Evolutionary conservation across 345 rosid species (phyloP).

Genomic region (Excoecaria agallocha): DNA sequence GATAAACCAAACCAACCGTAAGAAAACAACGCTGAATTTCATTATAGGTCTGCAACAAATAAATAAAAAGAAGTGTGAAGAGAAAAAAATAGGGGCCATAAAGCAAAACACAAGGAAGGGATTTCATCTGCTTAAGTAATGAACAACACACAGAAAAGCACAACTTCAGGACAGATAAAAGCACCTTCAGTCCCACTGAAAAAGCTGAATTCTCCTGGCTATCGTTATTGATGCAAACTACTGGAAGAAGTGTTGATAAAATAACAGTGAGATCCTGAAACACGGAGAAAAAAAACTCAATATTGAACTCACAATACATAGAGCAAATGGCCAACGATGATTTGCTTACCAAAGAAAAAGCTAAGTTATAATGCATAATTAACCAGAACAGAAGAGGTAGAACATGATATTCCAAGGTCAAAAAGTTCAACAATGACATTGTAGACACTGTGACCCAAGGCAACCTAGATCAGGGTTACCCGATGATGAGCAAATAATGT

Average conservation of each 20-base stretch:
- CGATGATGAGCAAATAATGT: too few relatives aligned
- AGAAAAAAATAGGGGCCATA: neutral
- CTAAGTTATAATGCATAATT: neutral
- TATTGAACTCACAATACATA: slow-evolving; percentile 6
- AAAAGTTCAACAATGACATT: neutral
- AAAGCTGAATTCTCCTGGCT: slow-evolving; percentile 56
- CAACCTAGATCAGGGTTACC: too few relatives aligned
- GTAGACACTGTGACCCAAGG: too few relatives aligned
- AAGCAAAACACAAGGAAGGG: neutral
- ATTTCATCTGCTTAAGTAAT: slow-evolving; percentile 6
- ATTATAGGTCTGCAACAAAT: slow-evolving; percentile 68
- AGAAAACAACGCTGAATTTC: slow-evolving; percentile 95
- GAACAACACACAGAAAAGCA: slow-evolving; percentile 6
- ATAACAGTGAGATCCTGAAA: slow-evolving; percentile 79
- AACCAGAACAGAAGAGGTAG: slow-evolving; percentile 1
- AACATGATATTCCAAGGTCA: neutral
- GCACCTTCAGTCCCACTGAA: slow-evolving; percentile 81
- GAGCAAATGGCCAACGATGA: neutral
- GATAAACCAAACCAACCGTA: slow-evolving; percentile 76
- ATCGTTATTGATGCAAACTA: slow-evolving; percentile 61
- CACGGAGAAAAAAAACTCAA: slow-evolving; percentile 10
- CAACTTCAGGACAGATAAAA: slow-evolving; percentile 1
- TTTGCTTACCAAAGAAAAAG: neutral
- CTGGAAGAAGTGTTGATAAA: slow-evolving; percentile 85
- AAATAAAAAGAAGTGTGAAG: neutral